phyloP scores from a whole-genome alignment of 2,329 filamentous ascomycete species.

The Cordyceps javanica region DNA sequence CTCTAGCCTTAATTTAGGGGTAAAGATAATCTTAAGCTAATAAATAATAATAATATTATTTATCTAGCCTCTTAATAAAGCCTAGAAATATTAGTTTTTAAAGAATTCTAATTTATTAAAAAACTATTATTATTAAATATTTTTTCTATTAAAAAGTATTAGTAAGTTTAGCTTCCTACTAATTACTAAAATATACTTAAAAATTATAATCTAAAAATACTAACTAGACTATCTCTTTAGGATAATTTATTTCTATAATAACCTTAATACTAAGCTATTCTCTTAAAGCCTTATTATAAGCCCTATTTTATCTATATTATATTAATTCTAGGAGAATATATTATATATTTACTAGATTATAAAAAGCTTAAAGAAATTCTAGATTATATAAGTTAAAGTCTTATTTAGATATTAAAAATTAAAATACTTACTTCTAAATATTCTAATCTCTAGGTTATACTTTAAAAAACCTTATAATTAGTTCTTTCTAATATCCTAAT shows the following conservation, averaged over 20 bases:
- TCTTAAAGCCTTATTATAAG: neutral
- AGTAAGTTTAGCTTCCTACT: neutral
- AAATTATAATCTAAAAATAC: constrained; percentile 7
- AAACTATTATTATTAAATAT: constrained; percentile 9
- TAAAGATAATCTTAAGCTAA: neutral
- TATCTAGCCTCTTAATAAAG: neutral
- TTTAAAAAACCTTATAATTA: no score
- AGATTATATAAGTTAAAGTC: no score
- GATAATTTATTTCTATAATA: neutral
- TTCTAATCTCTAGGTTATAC: no score
- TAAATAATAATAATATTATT: neutral
- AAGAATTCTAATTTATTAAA: neutral
- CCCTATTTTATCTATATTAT: constrained; percentile 9
- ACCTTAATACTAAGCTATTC: neutral
- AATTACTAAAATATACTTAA: neutral
- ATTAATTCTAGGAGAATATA: neutral
- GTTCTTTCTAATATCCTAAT: no score
- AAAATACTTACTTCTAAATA: no score
- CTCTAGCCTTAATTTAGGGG: neutral
- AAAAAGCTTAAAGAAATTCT: neutral
- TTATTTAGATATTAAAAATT: no score
- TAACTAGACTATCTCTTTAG: neutral
- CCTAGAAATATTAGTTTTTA: neutral
- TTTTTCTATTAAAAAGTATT: constrained; percentile 3
- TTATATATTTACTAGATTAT: neutral